A percentile compares a stretch with the other conserved stretches of the same genome.
Evolutionary conservation across 2,329 filamentous ascomycete genomes (phyloP).

Genomic region (Xylariales sp.): DNA sequence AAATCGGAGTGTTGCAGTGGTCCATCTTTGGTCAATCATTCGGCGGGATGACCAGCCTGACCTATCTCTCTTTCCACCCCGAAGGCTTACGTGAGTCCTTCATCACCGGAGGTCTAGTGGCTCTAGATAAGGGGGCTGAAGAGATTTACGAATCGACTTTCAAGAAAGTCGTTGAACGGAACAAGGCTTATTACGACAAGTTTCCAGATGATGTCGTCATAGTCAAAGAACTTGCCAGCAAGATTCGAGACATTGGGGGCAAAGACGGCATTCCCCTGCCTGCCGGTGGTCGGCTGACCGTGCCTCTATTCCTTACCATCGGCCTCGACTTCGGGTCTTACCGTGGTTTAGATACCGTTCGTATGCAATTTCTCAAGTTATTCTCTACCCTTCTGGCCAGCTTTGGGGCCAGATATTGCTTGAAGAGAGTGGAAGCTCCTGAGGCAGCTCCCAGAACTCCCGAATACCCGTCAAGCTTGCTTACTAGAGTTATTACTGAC

Average conservation of each 20-base stretch:
- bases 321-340: slow-evolving; percentile 69
- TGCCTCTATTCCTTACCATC: slow-evolving; percentile 69
- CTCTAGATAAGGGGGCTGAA: slow-evolving; percentile 66
- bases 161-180: slow-evolving; percentile 64
- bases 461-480: no score
- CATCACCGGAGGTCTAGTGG: slow-evolving; percentile 77
- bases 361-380: no score
- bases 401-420: no score
- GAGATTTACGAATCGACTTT: slow-evolving; percentile 72
- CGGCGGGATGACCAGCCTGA: slow-evolving; percentile 79
- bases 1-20: no score
- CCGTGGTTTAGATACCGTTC: slow-evolving; percentile 40
- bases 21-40: slow-evolving; percentile 87
- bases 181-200: slow-evolving; percentile 75
- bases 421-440: no score
- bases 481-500: no score
- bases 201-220: slow-evolving; percentile 73
- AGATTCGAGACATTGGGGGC: slow-evolving; percentile 55
- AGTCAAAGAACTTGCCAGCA: slow-evolving; percentile 61
- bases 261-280: slow-evolving; percentile 55
- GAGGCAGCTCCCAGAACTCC: no score
- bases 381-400: no score
- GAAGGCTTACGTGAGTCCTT: slow-evolving; percentile 78
- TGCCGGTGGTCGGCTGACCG: slow-evolving; percentile 66
- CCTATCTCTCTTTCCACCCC: slow-evolving; percentile 78